phyloP scores from a whole-genome alignment of 1,284 basidiomycete species.

The Trametes polyzona region DNA sequence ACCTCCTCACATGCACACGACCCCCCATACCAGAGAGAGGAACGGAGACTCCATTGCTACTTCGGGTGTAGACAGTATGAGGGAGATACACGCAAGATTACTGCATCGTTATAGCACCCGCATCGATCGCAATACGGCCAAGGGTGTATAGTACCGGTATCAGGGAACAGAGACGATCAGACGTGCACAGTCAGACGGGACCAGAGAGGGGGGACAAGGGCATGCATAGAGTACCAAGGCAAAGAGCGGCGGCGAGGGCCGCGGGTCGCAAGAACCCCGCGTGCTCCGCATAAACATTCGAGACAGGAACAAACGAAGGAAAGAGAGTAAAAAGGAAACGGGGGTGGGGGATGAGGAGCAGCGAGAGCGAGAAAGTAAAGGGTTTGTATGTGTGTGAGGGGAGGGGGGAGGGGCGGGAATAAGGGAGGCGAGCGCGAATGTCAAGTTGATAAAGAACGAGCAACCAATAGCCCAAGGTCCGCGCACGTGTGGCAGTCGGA shows the following conservation, averaged over 20 bases:
- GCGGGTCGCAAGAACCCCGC: not conserved
- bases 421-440: slow-evolving; percentile 21
- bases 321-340: slow-evolving; percentile 1
- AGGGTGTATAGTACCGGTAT: slow-evolving; percentile 31
- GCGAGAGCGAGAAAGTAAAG: slow-evolving; percentile 3
- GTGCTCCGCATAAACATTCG: slow-evolving; percentile 6
- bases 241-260: slow-evolving; percentile 9
- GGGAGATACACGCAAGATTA: slow-evolving; percentile 28
- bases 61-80: slow-evolving; percentile 19
- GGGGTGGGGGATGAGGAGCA: not conserved
- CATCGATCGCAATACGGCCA: slow-evolving; percentile 20
- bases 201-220: not conserved
- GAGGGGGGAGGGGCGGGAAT: slow-evolving; percentile 4
- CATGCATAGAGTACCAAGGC: slow-evolving; percentile 18
- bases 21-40: too few relatives aligned
- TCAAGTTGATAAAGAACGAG: slow-evolving; percentile 51
- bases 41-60: slow-evolving; percentile 24
- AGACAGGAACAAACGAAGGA: not conserved
- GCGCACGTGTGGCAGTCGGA: slow-evolving; percentile 22
- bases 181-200: slow-evolving; percentile 5
- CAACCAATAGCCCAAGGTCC: slow-evolving; percentile 67
- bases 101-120: slow-evolving; percentile 28
- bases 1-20: too few relatives aligned
- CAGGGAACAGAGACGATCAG: slow-evolving; percentile 8
- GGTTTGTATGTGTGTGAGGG: slow-evolving; percentile 1